Evolutionary conservation across 192 early-diverging fungal genomes (phyloP), one percentile per base, ranked within the genome.

Genomic region (Coemansia guatemalensis): DNA sequence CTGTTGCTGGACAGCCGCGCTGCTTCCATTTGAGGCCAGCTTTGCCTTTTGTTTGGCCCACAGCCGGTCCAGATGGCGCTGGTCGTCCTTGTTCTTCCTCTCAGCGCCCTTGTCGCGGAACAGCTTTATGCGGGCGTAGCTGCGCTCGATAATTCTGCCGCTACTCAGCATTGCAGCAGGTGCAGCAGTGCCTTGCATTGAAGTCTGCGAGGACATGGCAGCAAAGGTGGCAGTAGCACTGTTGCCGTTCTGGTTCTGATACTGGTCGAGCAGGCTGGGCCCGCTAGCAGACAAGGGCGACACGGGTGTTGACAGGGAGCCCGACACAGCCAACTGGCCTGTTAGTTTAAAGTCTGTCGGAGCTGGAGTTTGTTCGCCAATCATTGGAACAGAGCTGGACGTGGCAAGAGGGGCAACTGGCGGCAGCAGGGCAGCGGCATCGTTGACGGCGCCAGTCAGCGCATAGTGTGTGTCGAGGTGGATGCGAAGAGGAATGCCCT

Each of bases 21-120:
- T 60, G 41, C 52, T 21, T 56, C 57, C 53, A 47, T 60, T 72
- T 21, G 66, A 64, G 8, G 58, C 58, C 21, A 70, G 56, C 60
- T 73, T 67, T 29, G 67, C 57, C 68, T 69, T 69, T 25, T 85
- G 73, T 68, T 89, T 87, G 29, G 86, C 86, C 75, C 82, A 83
- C 71, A 83, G 68, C 61, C 87, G 87, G 50, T 89, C 90, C 14
- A 89, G 70, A 66, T 92, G 88, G 58, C 85, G 86, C 54, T 82
- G 75, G 61, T 92, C 90, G 65, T 92, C 90, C 66, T 92, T 92
- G 58, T 89, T 85, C 56, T 92, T 90, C 26, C 90, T 84, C 62
- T 92, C 88, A 0, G 88, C 90, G 2, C 90, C 89, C 82, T 91
- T 92, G 58, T 92, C 90, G 21, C 88, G 75, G 64, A 90, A 92